Evolutionary conservation across 1,284 basidiomycete species (phyloP), one percentile per base, ranked within the genome.

Genomic region (Microbotryum lychnidis-dioicae): DNA sequence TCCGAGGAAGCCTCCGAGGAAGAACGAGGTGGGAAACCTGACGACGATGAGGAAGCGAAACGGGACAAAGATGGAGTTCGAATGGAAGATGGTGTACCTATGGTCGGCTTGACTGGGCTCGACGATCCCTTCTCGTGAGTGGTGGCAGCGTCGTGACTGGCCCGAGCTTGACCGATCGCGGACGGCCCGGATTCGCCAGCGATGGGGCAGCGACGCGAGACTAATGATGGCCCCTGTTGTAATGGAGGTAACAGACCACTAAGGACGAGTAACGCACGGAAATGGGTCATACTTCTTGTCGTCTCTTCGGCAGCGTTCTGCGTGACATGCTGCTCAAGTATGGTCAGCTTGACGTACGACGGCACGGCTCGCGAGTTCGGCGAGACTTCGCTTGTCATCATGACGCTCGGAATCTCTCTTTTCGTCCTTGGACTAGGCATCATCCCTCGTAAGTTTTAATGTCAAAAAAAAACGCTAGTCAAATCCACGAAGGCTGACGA

Each of bases 331-430:
- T 81, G 83, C 21, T 87, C 85, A 0, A 86, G 84, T 5, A 80
- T 87, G 76, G 58, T 65, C 46, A 55, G 78, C 82, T 83, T 84
- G 64, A 83, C 87, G 0, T 87, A 89, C 72, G 71, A 73, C 0
- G 84, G 82, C 0, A 77, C 87, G 50, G 78, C 82, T 47, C 64
- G 71, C 21, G 81, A 84, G 10, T 87, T 89, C 64, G 75, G 79
- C 59, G 80, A 88, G 42, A 42, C 37, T 42, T 78, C 80, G 2
- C 78, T 79, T 37, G 81, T 83, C 64, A 84, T 89, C 65, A 84
- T 89, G 3, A 83, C 87, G 74, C 79, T 91, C 14, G 80, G 80
- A 4, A 79, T 91, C 47, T 86, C 83, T 60, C 72, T 91, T 6
- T 91, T 84, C 56, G 79, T 81, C 21, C 51, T 69, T 8, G 57